Evolutionary conservation across 352 stramenopile genomes (phyloP), one percentile per base, ranked within the genome.

Genomic region (Phytophthora fragariae): DNA sequence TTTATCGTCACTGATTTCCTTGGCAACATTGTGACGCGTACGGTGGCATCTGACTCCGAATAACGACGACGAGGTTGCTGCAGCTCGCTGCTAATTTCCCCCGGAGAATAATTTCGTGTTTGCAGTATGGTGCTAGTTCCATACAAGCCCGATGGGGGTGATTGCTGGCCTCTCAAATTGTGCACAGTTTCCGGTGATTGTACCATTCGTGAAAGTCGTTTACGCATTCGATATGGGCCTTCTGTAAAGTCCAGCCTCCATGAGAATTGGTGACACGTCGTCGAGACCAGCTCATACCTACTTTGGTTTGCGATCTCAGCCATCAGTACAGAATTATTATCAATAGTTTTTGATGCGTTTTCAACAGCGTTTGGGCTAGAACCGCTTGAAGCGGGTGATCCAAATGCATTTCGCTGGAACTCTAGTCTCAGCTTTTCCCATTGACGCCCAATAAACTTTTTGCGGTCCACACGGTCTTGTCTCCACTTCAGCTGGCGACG

Each of bases 241-340:
- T 93, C 86, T 0, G 85, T 93, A 52, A 85, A 87, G 65, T 93
- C 85, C 33, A 93, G 68, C 5, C 77, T 71, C 83, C 81, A 79
- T 3, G 8, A 62, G 24, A 65, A 62, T 5, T 46, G 17, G 21
- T 61, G 44, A 19, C 9, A 19, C 56, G 53, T 65, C 14, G 37
- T 41, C 5, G 33, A 55, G 7, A 24, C 7, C 15, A 65, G n/a
- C 15, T 62, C 50, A 50, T 75, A 73, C 15, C 29, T 67, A 27
- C 35, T 76, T 70, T 12, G 46, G n/a, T 56, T 66, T 21, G 31
- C 47, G 44, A 76, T 31, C 12, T 58, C 49, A n/a, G 12, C 0
- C 62, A 79, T 65, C 27, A 79, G 57, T 37, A 60, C 9, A 12
- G 53, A 21, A 64, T 60, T 68, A 53, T 60, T 68, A 53, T 41